Base-by-base conservation (phyloP, 345 rosid species). In the Boechera divaricarpa region DNA sequence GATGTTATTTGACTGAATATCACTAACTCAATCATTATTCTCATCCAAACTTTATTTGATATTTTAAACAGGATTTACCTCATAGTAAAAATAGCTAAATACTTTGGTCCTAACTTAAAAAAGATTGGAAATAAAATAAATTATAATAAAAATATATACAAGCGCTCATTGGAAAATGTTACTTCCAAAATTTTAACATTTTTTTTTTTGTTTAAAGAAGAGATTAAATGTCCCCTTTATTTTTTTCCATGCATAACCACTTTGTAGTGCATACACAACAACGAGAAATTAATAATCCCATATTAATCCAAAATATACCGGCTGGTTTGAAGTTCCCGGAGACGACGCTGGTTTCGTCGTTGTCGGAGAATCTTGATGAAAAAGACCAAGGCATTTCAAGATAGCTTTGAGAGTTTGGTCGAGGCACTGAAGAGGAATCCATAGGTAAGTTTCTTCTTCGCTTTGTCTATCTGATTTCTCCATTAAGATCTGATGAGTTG, bases 321-420 rank as follows among this genome's bases (percentile, higher is more conserved):
- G 48, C 26, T 76, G 63, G 47, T 68, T 67, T 51, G 42, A 18
- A 42, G 33, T 42, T 0, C 3, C 18, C 0, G 63, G 39, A 69
- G 28, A 45, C 44, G 39, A 16, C 7, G 61, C 28, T 5, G 67
- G 11, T 59, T 38, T 31, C 0, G 61, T 58, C 24, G 24, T 21
- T 21, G 24, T 21, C 24, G 44, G 44, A 44, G 80, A 38, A 70
- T 70, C 44, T 21, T 26, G 64, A 63, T 11, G 80, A 5, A 63
- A 41, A 55, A 70, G 18, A 45, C 76, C 76, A 55, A 77, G 32
- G 39, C 52, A 70, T 29, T 21, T 77, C 1, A 77, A 36, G 33
- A 70, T 63, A 16, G 76, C 60, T 77, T 35, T 62, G n/a, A 77
- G 28, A 35, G 18, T 55, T 70, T 63, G 71, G 53, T 35, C 6